phyloP scores from a whole-genome alignment of 2,329 filamentous ascomycete species.

The Pseudopyricularia cyperi region DNA sequence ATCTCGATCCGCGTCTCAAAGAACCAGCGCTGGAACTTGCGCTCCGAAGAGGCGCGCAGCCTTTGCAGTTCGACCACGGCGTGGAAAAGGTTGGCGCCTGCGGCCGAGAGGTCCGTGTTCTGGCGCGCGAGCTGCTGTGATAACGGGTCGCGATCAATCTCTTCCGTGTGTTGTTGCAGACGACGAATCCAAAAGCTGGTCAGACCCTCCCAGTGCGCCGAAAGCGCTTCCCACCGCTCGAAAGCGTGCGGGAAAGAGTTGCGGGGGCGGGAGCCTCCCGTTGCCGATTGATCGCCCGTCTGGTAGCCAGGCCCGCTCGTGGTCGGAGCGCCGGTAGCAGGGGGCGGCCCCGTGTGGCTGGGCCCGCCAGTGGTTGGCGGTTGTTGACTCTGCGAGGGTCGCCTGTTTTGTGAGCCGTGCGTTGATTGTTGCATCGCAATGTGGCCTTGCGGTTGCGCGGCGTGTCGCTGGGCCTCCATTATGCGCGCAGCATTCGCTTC shows the following conservation, averaged over 20 bases:
- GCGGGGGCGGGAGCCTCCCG: constrained; percentile 27
- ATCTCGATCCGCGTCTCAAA: constrained; percentile 86
- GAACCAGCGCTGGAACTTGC: constrained; percentile 98
- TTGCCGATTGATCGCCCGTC: constrained; percentile 18
- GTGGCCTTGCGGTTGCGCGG: constrained; percentile 2
- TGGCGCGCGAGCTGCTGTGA: constrained; percentile 84
- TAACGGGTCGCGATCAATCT: constrained; percentile 69
- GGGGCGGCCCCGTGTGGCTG: constrained; percentile 4
- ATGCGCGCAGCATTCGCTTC: constrained; percentile 8
- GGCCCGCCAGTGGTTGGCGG: background rate
- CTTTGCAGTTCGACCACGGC: constrained; percentile 93
- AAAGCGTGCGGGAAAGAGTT: constrained; percentile 92
- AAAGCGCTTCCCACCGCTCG: constrained; percentile 92
- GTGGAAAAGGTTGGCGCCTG: constrained; percentile 93
- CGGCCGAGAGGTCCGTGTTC: constrained; percentile 92
- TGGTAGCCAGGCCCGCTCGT: constrained; percentile 8
- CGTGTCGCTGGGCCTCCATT: background rate
- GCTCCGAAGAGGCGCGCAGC: constrained; percentile 83
- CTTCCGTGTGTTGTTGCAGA: constrained; percentile 79
- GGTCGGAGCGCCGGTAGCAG: background rate
- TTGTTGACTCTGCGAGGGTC: constrained; percentile 5
- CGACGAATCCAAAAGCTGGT: constrained; percentile 96
- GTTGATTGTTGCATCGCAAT: background rate
- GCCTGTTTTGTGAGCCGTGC: background rate
- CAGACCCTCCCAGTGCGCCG: constrained; percentile 94